phyloP scores from a whole-genome alignment of 1,139 yeast species.

The Eremothecium cymbalariae region DNA sequence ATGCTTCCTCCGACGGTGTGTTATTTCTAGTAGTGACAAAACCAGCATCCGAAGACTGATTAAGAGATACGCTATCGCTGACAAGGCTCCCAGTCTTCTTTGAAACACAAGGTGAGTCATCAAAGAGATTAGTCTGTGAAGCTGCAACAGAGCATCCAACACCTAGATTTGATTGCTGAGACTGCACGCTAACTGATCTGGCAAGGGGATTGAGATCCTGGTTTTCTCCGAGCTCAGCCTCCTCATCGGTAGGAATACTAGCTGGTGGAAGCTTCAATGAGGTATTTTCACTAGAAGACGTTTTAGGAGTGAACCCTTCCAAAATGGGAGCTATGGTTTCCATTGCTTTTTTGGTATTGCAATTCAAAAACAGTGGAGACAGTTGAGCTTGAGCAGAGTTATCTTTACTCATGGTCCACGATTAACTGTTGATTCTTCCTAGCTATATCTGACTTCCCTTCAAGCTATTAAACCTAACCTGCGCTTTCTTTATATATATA shows the following conservation, averaged over 20 bases:
- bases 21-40: not conserved
- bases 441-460: no score
- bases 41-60: not conserved
- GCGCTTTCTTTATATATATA: no score
- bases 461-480: no score
- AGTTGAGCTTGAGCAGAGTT: conserved; percentile 8
- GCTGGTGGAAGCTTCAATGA: conserved; percentile 34
- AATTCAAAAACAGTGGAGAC: conserved; percentile 31
- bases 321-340: conserved; percentile 74
- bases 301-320: conserved; percentile 63
- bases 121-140: not conserved
- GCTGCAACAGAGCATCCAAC: not conserved
- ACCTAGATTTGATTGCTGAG: conserved; percentile 14
- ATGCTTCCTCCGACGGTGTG: not conserved
- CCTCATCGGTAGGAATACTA: conserved; percentile 25
- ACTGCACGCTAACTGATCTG: conserved; percentile 22
- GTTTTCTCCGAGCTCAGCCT: conserved; percentile 13
- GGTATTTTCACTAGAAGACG: conserved; percentile 51
- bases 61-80: not conserved
- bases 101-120: not conserved
- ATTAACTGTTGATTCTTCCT: no score
- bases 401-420: conserved; percentile 1
- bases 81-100: not conserved
- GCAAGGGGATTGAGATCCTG: conserved; percentile 14
- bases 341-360: conserved; percentile 47